Percentiles rank a stretch among this genome's conserved stretches.
These are phyloP conservation scores for Penicillium bialowiezense DNA, from an alignment of 495 filamentous ascomycete genomes.

Conservation along the genomic window DNA sequence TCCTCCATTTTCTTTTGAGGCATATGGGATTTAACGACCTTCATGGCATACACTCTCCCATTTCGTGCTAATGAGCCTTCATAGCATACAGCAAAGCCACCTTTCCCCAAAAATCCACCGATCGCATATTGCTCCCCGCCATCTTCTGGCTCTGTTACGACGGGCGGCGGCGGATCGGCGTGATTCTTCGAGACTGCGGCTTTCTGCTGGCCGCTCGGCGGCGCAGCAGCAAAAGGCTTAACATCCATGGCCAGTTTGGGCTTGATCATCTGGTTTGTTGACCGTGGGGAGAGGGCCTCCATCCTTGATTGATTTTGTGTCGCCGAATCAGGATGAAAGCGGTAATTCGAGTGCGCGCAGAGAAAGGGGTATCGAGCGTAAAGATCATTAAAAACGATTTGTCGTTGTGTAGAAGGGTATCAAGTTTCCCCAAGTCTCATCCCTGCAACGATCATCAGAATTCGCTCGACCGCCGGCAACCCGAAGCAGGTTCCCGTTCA, in stretches of 20 bases:
- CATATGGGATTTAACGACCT: conserved; percentile 90
- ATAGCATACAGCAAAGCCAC: conserved; percentile 93
- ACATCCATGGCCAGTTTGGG: conserved; percentile 40
- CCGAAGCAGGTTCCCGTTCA: conserved; percentile 9
- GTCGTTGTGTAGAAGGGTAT: conserved; percentile 19
- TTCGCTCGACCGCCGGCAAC: conserved; percentile 18
- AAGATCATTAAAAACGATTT: conserved; percentile 20
- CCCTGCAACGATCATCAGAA: conserved; percentile 28
- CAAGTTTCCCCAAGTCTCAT: conserved; percentile 25
- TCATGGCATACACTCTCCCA: conserved; percentile 72
- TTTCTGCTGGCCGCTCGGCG: conserved; percentile 42
- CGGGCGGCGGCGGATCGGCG: conserved; percentile 71
- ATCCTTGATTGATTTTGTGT: conserved; percentile 34
- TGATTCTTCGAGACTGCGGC: conserved; percentile 53
- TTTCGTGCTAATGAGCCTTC: conserved; percentile 65
- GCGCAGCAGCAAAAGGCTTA: conserved; percentile 52
- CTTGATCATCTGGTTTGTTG: conserved; percentile 59
- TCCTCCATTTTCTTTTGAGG: conserved; percentile 77
- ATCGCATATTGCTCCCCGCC: conserved; percentile 77
- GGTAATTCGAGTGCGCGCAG: conserved; percentile 11
- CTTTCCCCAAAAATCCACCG: conserved; percentile 83
- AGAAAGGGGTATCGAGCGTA: conserved; percentile 18
- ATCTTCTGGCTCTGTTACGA: conserved; percentile 72
- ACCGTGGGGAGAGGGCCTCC: conserved; percentile 71
- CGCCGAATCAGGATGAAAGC: conserved; percentile 20